Percentiles rank a stretch among this genome's conserved stretches.
These are phyloP conservation scores for Clonostachys chloroleuca DNA, from an alignment of 2,329 filamentous ascomycete species.

Conservation along the genomic window DNA sequence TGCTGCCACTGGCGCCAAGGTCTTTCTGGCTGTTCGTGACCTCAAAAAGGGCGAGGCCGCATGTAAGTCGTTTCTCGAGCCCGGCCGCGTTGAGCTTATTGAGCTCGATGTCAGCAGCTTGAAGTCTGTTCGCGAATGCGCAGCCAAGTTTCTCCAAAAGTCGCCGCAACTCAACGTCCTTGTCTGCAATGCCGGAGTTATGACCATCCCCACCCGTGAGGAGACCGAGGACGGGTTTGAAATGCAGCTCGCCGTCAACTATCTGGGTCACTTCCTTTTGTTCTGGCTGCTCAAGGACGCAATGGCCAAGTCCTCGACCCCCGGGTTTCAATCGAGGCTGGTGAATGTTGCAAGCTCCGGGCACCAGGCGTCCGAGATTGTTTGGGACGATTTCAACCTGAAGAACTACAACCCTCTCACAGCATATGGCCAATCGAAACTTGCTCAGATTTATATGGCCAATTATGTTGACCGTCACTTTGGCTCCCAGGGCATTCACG, in stretches of 20 bases:
- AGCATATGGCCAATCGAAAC: slow-evolving; percentile 41
- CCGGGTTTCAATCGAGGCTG: slow-evolving; percentile 34
- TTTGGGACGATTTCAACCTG: slow-evolving; percentile 28
- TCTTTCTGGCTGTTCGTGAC: slow-evolving; percentile 12
- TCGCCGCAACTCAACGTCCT: slow-evolving; percentile 10
- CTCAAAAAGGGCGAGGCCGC: slow-evolving; percentile 9
- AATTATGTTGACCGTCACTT: slow-evolving; percentile 37
- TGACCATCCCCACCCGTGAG: slow-evolving; percentile 7
- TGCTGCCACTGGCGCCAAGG: slow-evolving; percentile 22
- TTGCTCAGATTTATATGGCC: slow-evolving; percentile 41
- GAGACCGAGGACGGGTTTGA: slow-evolving; percentile 12
- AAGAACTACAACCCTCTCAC: slow-evolving; percentile 19
- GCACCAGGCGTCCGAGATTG: slow-evolving; percentile 26
- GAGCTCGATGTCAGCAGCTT: slow-evolving; percentile 30
- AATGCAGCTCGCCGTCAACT: slow-evolving; percentile 45
- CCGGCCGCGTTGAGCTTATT: slow-evolving; percentile 8
- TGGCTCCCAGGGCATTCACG: not conserved
- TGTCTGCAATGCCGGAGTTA: slow-evolving; percentile 13
- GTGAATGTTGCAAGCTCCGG: slow-evolving; percentile 34
- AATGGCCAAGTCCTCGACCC: slow-evolving; percentile 28
- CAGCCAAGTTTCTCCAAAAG: slow-evolving; percentile 6
- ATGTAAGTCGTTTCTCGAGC: slow-evolving; percentile 5
- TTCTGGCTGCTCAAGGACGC: slow-evolving; percentile 38
- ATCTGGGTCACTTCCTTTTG: slow-evolving; percentile 49
- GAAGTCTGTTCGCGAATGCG: slow-evolving; percentile 16